phyloP scores from a whole-genome alignment of 371 early-diverging fungal genomes.

The Mortierella sp. region DNA sequence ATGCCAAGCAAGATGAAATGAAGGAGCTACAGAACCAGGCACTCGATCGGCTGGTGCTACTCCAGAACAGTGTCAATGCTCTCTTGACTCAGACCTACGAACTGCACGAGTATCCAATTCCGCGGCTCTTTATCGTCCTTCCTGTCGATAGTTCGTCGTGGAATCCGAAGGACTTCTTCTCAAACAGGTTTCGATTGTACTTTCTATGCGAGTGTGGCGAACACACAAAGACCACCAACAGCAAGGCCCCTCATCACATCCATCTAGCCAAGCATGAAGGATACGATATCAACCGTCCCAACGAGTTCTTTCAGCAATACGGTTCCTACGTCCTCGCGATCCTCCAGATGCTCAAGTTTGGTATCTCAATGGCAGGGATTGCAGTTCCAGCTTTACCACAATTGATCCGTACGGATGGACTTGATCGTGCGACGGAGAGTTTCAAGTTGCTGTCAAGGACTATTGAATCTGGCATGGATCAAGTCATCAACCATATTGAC shows the following conservation, averaged over 20 bases:
- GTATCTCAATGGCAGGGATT: conserved; percentile 11
- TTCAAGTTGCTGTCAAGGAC: neutral
- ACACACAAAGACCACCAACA: conserved; percentile 11
- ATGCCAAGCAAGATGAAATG: neutral
- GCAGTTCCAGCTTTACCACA: conserved; percentile 5
- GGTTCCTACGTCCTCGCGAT: conserved; percentile 11
- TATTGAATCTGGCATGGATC: neutral
- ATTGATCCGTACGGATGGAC: neutral
- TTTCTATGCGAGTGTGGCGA: conserved; percentile 13
- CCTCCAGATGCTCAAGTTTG: conserved; percentile 15
- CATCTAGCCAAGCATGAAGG: conserved; percentile 29
- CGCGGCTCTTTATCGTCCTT: conserved; percentile 20
- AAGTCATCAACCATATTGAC: neutral
- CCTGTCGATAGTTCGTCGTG: conserved; percentile 1
- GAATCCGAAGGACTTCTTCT: conserved; percentile 3
- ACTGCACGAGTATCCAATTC: conserved; percentile 17
- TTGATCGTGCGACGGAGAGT: no score
- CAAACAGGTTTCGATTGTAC: conserved; percentile 18
- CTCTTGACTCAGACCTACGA: conserved; percentile 20
- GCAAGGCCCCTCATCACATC: conserved; percentile 5
- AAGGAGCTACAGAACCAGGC: neutral
- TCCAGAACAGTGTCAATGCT: conserved; percentile 13
- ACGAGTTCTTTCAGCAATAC: conserved; percentile 12
- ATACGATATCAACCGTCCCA: conserved; percentile 7
- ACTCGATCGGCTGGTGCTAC: conserved; percentile 8